phyloP scores from a whole-genome alignment of 2,329 filamentous ascomycete genomes.

The Tolypocladium ovalisporum region DNA sequence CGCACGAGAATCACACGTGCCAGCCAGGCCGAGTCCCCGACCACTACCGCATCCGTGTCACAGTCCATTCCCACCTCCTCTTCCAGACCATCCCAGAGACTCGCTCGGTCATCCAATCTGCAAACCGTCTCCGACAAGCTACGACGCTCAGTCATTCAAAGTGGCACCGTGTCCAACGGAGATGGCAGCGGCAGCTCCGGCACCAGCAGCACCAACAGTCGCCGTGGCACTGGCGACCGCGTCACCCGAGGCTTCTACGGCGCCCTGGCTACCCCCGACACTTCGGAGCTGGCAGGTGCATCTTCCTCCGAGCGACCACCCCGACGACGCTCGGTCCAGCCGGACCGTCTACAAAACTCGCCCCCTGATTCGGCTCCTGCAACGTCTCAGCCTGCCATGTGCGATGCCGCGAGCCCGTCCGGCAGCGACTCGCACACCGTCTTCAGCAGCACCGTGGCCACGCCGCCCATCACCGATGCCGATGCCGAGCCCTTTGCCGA shows the following conservation, averaged over 20 bases:
- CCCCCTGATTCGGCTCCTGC: conserved; percentile 33
- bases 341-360: conserved; percentile 28
- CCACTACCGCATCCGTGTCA: background rate
- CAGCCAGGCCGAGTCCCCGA: conserved; percentile 18
- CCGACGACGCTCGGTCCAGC: conserved; percentile 28
- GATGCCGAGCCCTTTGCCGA: conserved; percentile 53
- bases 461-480: conserved; percentile 64
- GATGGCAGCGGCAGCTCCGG: background rate
- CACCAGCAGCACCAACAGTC: conserved; percentile 3
- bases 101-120: conserved; percentile 16
- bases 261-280: conserved; percentile 47
- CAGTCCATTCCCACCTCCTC: background rate
- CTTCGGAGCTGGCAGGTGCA: conserved; percentile 30
- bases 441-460: conserved; percentile 56
- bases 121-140: conserved; percentile 22
- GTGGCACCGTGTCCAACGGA: conserved; percentile 4
- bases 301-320: conserved; percentile 20
- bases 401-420: conserved; percentile 39
- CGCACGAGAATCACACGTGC: conserved; percentile 17
- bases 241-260: conserved; percentile 13
- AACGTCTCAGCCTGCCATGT: conserved; percentile 22
- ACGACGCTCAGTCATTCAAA: conserved; percentile 20
- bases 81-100: conserved; percentile 8
- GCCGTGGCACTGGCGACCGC: conserved; percentile 14
- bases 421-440: conserved; percentile 46